Evolutionary conservation across 495 filamentous ascomycete species (phyloP).

Genomic region (Apiosordaria backusii): DNA sequence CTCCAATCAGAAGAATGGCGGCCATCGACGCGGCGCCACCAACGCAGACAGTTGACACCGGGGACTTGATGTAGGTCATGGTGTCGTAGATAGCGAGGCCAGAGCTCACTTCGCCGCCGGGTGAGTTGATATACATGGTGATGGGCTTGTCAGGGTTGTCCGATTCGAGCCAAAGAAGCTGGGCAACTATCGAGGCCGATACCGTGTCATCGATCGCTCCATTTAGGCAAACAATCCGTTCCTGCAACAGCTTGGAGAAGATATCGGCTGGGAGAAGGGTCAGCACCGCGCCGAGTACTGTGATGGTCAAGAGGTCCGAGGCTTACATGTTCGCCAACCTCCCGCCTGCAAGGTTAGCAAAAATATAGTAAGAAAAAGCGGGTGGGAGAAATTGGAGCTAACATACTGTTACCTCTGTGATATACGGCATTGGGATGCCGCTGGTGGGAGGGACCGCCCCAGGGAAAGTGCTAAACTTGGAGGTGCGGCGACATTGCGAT

Average conservation of each 20-base stretch:
- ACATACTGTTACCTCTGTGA: conserved; percentile 79
- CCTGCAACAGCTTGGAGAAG: conserved; percentile 78
- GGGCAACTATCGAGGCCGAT: conserved; percentile 87
- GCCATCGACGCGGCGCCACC: conserved; percentile 96
- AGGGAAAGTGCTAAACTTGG: conserved; percentile 30
- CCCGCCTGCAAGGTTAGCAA: conserved; percentile 63
- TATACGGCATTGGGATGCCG: conserved; percentile 66
- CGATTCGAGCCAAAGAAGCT: conserved; percentile 96
- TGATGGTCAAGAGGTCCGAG: background rate
- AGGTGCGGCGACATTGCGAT: conserved; percentile 37
- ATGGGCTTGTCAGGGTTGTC: conserved; percentile 91
- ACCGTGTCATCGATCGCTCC: conserved; percentile 84
- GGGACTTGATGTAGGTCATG: conserved; percentile 92
- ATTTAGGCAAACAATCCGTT: conserved; percentile 94
- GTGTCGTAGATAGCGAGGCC: conserved; percentile 98
- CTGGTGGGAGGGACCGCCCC: conserved; percentile 41
- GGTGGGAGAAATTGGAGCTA: conserved; percentile 3
- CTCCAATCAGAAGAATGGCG: conserved; percentile 80
- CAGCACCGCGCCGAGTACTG: background rate
- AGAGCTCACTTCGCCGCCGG: conserved; percentile 92
- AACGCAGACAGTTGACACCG: conserved; percentile 90
- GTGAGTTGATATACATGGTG: conserved; percentile 95
- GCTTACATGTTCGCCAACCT: conserved; percentile 85
- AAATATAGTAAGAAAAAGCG: conserved; percentile 3
- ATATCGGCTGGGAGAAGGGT: conserved; percentile 63